A percentile compares a stretch with the other conserved stretches of the same genome.
Evolutionary conservation across 2,329 filamentous ascomycete species (phyloP).

Genomic region (Fusarium sp.): DNA sequence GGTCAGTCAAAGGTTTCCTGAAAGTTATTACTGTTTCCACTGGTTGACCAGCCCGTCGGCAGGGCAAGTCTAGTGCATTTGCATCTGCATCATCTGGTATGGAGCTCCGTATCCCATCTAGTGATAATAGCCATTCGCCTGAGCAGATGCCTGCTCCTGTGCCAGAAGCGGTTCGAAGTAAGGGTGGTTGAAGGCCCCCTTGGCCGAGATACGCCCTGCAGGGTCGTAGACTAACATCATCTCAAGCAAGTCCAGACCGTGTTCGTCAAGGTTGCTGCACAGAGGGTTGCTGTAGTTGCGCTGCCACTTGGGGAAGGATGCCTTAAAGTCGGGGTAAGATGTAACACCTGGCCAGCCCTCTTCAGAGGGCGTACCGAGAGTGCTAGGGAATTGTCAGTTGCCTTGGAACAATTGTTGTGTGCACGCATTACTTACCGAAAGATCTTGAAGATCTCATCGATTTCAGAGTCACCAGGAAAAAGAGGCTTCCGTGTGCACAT

Average conservation of each 20-base stretch:
- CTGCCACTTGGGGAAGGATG: slow-evolving; percentile 91
- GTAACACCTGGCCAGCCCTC: slow-evolving; percentile 89
- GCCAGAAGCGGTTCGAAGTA: slow-evolving; percentile 72
- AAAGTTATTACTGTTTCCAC: slow-evolving; percentile 17
- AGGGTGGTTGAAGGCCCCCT: slow-evolving; percentile 84
- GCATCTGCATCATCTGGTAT: slow-evolving; percentile 38
- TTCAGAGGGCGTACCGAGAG: slow-evolving; percentile 86
- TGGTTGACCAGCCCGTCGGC: not conserved
- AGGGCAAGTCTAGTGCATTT: slow-evolving; percentile 29
- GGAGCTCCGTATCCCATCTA: slow-evolving; percentile 46
- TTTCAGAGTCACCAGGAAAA: slow-evolving; percentile 87
- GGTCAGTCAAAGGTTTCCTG: slow-evolving; percentile 19
- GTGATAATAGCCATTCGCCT: slow-evolving; percentile 52
- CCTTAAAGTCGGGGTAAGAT: slow-evolving; percentile 94
- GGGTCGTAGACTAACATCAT: slow-evolving; percentile 87
- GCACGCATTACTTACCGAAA: slow-evolving; percentile 72
- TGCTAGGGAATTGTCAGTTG: slow-evolving; percentile 54
- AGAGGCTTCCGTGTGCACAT: slow-evolving; percentile 95
- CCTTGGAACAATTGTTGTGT: not conserved
- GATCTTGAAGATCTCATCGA: slow-evolving; percentile 59
- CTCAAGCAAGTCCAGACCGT: slow-evolving; percentile 74
- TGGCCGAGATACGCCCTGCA: slow-evolving; percentile 86
- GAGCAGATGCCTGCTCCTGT: slow-evolving; percentile 46
- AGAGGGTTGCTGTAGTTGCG: slow-evolving; percentile 74
- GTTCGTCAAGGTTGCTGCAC: slow-evolving; percentile 78